Evolutionary conservation across 768 basidiomycete species (phyloP), one percentile per base, ranked within the genome.

Genomic region (Daedaleopsis nitida): DNA sequence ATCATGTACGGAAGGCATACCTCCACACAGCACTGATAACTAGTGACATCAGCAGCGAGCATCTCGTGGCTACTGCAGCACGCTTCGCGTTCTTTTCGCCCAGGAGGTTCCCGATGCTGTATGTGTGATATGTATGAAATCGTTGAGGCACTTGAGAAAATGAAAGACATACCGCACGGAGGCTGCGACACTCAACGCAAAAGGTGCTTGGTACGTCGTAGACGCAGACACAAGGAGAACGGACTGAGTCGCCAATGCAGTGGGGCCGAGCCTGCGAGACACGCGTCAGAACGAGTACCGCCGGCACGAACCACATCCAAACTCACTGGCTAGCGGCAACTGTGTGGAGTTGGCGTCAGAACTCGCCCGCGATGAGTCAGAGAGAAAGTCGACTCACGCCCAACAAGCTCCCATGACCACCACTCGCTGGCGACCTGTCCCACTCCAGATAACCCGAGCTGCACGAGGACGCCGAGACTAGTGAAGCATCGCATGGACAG

Each of bases 401-500:
- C 88, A 35, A 91, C 74, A 7, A 94, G 81, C 74, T 97, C 95
- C 96, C 96, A 96, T 42, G 90, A 88, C 94, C 96, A 98, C 96
- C 96, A 98, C 74, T 97, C 96, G 4, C 86, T 87, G 1, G 92
- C 92, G 4, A 85, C 88, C 72, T 94, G 93, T 0, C 86, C 89
- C 21, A 93, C 85, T 11, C 96, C 95, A 11, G 91, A 91, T 4
- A 96, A 67, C 0, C 96, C 93, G 0, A 98, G 80, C 45, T 83
- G 85, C 6, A 88, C 78, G 44, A 98, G 73, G 9, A 90, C 74
- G 1, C 88, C 85, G 19, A 94, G 80, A 57, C 80, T 81, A 3
- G 82, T 84, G 72, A 94, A 90, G 67, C 84, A 83, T 9, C 85
- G 79, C 48, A 80, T 73, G 0, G 81, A 81, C 34, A 92, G 68